Conservation (phyloP, 2,329 filamentous ascomycete genomes). For the Septoria petroselini region DNA sequence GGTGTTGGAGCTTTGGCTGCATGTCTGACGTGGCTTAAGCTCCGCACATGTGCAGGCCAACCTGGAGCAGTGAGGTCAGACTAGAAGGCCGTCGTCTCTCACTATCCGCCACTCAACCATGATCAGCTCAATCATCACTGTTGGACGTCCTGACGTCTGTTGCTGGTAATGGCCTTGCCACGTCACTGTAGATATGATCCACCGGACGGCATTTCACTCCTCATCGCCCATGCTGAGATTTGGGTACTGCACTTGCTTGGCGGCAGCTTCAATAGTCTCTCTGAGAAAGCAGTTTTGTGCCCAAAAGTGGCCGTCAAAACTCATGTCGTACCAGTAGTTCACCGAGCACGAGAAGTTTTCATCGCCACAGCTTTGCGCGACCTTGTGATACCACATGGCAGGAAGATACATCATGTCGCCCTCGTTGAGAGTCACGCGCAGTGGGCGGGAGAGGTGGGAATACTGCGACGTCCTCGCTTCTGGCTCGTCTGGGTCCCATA, state of each 20-base stretch:
- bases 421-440: slow-evolving; percentile 65
- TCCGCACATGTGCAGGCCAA: too few relatives aligned
- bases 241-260: slow-evolving; percentile 28
- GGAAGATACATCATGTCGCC: slow-evolving; percentile 83
- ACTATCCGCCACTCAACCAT: too few relatives aligned
- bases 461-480: slow-evolving; percentile 53
- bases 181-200: too few relatives aligned
- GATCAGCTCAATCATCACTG: too few relatives aligned
- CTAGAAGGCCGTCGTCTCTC: too few relatives aligned
- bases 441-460: slow-evolving; percentile 57
- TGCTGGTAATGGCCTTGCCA: too few relatives aligned
- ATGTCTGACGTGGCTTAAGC: too few relatives aligned
- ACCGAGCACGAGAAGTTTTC: slow-evolving; percentile 74
- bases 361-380: slow-evolving; percentile 64
- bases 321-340: slow-evolving; percentile 81
- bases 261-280: slow-evolving; percentile 26
- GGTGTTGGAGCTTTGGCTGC: too few relatives aligned
- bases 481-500: slow-evolving; percentile 69
- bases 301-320: slow-evolving; percentile 68
- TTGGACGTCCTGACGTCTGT: too few relatives aligned
- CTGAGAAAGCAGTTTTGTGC: slow-evolving; percentile 54
- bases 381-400: slow-evolving; percentile 82
- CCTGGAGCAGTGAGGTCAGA: too few relatives aligned
- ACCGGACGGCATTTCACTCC: too few relatives aligned
- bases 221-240: slow-evolving; percentile 13